Percentiles rank a stretch among this genome's conserved stretches.
Evolutionary conservation across 1,139 yeast species (phyloP).

Genomic region (Eremothecium gossypii): DNA sequence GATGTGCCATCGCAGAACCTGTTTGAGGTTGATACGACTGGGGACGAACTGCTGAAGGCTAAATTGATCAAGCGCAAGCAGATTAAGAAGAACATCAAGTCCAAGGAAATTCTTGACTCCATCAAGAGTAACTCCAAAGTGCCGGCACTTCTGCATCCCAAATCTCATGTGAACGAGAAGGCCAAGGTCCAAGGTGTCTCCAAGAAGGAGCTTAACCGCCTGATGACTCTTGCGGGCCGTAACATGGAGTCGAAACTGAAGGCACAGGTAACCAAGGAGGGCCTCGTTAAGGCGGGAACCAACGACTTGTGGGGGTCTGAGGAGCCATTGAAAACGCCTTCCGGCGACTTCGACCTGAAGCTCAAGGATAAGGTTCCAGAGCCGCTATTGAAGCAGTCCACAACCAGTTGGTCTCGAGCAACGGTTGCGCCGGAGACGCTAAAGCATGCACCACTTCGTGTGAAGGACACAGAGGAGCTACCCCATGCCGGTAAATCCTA

Average conservation of each 20-base stretch:
- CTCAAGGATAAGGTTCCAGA: constrained; percentile 30
- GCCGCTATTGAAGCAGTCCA: constrained; percentile 34
- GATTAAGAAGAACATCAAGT: constrained; percentile 46
- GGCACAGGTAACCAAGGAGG: constrained; percentile 52
- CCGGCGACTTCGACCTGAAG: constrained; percentile 23
- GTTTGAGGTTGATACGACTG: constrained; percentile 66
- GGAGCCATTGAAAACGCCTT: constrained; percentile 18
- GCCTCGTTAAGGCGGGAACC: constrained; percentile 42
- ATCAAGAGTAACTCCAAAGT: constrained; percentile 60
- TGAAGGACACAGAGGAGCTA: constrained; percentile 39
- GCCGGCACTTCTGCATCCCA: constrained; percentile 46
- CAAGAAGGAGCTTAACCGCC: constrained; percentile 54
- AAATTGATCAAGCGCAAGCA: constrained; percentile 35
- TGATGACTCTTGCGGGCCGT: constrained; percentile 76
- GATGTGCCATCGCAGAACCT: constrained; percentile 37
- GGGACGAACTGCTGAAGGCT: constrained; percentile 40
- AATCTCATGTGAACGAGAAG: constrained; percentile 31
- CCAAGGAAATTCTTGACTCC: constrained; percentile 61
- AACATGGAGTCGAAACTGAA: constrained; percentile 44
- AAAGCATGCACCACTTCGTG: constrained; percentile 42
- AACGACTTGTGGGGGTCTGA: constrained; percentile 60
- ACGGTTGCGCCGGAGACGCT: constrained; percentile 50
- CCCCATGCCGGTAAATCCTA: constrained; percentile 89
- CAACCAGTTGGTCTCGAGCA: constrained; percentile 46
- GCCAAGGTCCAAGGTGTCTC: constrained; percentile 56